Percentiles rank a stretch among this genome's conserved stretches.
Conservation (phyloP, 345 rosid genomes). For the Bruguiera gymnorhiza region DNA sequence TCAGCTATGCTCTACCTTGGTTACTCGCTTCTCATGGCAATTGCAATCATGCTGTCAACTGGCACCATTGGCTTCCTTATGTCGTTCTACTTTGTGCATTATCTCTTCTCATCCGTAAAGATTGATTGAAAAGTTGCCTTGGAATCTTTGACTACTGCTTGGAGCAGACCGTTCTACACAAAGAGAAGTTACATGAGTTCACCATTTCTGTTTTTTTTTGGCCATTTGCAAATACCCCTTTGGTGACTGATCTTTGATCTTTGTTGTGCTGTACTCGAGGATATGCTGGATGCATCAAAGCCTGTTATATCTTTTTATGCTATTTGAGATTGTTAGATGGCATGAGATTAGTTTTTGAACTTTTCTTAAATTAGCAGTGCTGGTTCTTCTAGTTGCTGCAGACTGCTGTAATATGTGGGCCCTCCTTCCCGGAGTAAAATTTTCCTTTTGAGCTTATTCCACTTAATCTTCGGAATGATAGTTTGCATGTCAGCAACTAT, state of each 20-base stretch:
- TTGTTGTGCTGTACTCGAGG: slow-evolving; percentile 14
- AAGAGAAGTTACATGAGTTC: slow-evolving; percentile 14
- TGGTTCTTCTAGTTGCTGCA: too few relatives aligned
- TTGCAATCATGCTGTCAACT: slow-evolving; percentile 75
- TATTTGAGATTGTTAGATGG: too few relatives aligned
- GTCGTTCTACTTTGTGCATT: slow-evolving; percentile 77
- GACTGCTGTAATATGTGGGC: too few relatives aligned
- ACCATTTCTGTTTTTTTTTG: neutral
- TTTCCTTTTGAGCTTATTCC: too few relatives aligned
- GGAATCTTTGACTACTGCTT: neutral
- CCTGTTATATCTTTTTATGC: too few relatives aligned
- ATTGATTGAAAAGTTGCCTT: slow-evolving; percentile 45
- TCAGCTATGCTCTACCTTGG: slow-evolving; percentile 76
- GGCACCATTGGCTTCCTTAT: slow-evolving; percentile 76
- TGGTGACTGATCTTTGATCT: slow-evolving; percentile 19
- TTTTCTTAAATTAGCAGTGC: too few relatives aligned
- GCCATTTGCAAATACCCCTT: slow-evolving; percentile 8
- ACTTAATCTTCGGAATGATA: too few relatives aligned
- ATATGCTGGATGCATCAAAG: slow-evolving; percentile 17
- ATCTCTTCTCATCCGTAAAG: slow-evolving; percentile 80
- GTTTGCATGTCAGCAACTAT: too few relatives aligned
- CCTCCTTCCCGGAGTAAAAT: too few relatives aligned
- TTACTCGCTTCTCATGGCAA: slow-evolving; percentile 67
- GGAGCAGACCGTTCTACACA: slow-evolving; percentile 19
- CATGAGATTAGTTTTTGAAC: too few relatives aligned